Evolutionary conservation across 257 asterid genomes (phyloP), one percentile per base, ranked within the genome.

Genomic region (Asclepias syriaca): DNA sequence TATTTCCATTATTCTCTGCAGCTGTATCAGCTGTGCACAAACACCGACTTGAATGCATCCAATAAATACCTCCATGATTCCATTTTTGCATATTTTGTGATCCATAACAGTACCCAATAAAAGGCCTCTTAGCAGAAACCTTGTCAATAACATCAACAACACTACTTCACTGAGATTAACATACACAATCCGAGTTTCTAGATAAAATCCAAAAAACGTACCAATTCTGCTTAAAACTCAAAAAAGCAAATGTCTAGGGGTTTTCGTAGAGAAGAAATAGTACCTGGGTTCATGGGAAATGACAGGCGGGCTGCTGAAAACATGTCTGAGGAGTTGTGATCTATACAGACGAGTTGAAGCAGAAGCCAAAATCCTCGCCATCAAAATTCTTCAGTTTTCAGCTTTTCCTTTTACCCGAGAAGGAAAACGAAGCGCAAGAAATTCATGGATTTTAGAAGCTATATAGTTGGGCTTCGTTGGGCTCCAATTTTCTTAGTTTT

Each of bases 21-120:
- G 53, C 75, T 39, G 84, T 70, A 1, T 70, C 87, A 76, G 32
- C 19, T 57, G 78, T 80, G 54, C 83, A 66, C 75, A 63, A 75
- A 74, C 72, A 65, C 81, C 84, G 79, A 34, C 86, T 75, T 60
- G 88, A 84, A 74, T 87, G 88, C 46, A 78, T 72, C 82, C 87
- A 75, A 1, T 13, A 69, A 61, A 77, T 63, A 66, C 86, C 73
- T 46, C 90, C 82, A 66, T 80, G 60, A 71, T 70, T 77, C 60
- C 66, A 78, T 53, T 71, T 78, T 61, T 71, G 73, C 66, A 60
- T 55, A 54, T 69, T 79, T 61, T 69, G 73, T 59, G 54, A 51
- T 45, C 75, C 78, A 72, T 56, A 77, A 49, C 55, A 18, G 57
- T 78, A 78, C 72, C 74, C 67, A 51, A 40, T 40, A n/a, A 50